Evolutionary conservation across 192 early-diverging fungal species (phyloP).

Genomic region (Phlyctochytrium bullatum): DNA sequence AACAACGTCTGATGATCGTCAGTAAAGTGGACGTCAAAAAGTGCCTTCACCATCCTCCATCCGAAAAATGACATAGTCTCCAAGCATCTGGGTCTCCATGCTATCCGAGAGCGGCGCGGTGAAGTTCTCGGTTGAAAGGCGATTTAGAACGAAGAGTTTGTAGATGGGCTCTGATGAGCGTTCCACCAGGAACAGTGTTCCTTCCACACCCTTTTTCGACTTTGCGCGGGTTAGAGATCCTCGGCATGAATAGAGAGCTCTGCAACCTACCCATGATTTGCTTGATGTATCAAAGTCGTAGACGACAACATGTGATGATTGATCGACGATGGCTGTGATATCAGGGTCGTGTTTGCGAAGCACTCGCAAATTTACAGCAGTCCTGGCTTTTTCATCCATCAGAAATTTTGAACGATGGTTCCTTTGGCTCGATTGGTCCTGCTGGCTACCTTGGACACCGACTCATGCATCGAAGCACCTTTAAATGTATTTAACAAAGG

Average conservation of each 20-base stretch:
- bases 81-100: constrained; percentile 76
- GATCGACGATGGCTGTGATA: constrained; percentile 79
- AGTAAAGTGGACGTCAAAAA: not conserved
- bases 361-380: constrained; percentile 76
- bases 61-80: constrained; percentile 82
- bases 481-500: too few relatives aligned
- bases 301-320: constrained; percentile 80
- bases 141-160: constrained; percentile 86
- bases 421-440: too few relatives aligned
- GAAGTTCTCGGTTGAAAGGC: constrained; percentile 80
- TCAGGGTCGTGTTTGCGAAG: constrained; percentile 76
- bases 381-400: constrained; percentile 65
- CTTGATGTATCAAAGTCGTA: constrained; percentile 78
- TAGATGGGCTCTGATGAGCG: constrained; percentile 46
- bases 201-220: constrained; percentile 88
- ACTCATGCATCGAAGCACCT: too few relatives aligned
- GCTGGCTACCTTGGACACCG: too few relatives aligned
- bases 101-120: constrained; percentile 62
- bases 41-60: constrained; percentile 43
- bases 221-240: constrained; percentile 27
- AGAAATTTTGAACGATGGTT: too few relatives aligned
- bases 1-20: constrained; percentile 48
- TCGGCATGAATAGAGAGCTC: not conserved
- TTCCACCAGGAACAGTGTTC: constrained; percentile 80
- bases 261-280: constrained; percentile 72